Evolutionary conservation across 257 asterid genomes (phyloP).

Genomic region (Cordia subcordata): DNA sequence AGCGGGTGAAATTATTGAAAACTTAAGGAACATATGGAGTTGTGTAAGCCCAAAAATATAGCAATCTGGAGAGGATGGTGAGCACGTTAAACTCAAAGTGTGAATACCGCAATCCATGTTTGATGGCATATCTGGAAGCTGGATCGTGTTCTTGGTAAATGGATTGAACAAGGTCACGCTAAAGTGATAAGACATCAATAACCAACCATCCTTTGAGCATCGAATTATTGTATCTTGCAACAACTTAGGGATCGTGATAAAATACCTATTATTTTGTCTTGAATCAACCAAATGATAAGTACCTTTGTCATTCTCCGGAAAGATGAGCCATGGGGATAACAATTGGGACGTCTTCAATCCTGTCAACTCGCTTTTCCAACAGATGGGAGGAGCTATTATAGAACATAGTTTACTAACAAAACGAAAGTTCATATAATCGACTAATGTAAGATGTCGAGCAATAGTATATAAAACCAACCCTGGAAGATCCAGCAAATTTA

Average conservation of each 20-base stretch:
- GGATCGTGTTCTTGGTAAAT: neutral
- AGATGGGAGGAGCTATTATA: neutral
- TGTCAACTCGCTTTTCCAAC: neutral
- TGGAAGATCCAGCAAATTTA: neutral
- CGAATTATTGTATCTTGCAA: neutral
- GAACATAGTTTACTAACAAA: neutral
- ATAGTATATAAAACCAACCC: neutral
- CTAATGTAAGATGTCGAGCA: neutral
- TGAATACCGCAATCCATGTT: no score
- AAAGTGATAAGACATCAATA: neutral
- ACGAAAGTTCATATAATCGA: slow-evolving; percentile 1
- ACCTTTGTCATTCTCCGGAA: neutral
- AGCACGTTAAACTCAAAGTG: neutral
- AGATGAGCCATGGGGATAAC: neutral
- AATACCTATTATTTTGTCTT: neutral
- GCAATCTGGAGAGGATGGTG: neutral
- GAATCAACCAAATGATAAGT: neutral
- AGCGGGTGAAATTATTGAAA: neutral
- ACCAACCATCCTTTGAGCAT: neutral
- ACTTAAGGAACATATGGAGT: neutral
- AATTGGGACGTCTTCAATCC: neutral
- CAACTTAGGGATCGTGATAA: neutral
- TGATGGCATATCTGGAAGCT: neutral
- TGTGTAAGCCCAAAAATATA: neutral
- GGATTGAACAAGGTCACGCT: neutral